Evolutionary conservation across 2,329 filamentous ascomycete species (phyloP).

Genomic region (Bipolaris zeicola): DNA sequence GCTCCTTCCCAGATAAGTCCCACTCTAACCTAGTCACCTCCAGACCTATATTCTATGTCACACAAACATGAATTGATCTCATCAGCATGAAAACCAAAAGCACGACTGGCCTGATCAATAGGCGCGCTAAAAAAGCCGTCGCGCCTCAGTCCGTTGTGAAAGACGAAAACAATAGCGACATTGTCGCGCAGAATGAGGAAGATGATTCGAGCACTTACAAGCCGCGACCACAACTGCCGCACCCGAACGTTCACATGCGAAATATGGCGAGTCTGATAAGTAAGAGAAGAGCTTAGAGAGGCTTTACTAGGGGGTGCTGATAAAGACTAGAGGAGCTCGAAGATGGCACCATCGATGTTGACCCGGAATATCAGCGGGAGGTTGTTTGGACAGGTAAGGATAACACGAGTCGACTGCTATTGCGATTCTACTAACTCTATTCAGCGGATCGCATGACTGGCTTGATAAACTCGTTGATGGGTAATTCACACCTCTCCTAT

Average conservation of each 20-base stretch:
- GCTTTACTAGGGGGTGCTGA: conserved; percentile 5
- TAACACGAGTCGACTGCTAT: background rate
- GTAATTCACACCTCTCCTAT: conserved; percentile 13
- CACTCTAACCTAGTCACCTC: too few relatives aligned
- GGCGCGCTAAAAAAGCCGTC: background rate
- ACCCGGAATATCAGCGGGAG: conserved; percentile 56
- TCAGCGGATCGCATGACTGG: conserved; percentile 43
- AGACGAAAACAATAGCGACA: conserved; percentile 14
- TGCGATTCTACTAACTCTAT: conserved; percentile 2
- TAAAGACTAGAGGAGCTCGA: conserved; percentile 27
- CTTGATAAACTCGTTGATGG: conserved; percentile 45
- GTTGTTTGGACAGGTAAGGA: conserved; percentile 51
- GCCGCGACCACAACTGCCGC: conserved; percentile 30
- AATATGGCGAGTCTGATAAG: conserved; percentile 33
- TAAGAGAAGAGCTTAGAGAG: conserved; percentile 14
- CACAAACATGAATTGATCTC: too few relatives aligned
- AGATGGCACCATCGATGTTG: conserved; percentile 43
- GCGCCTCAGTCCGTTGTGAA: conserved; percentile 18
- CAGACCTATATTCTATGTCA: too few relatives aligned
- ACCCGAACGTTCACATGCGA: conserved; percentile 26
- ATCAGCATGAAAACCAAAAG: too few relatives aligned
- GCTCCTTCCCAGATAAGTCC: too few relatives aligned
- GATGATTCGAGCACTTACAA: conserved; percentile 22
- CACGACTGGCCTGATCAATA: too few relatives aligned
- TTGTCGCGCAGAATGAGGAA: conserved; percentile 7